Evolutionary conservation across 139 green algal genomes (phyloP).

Genomic region (Mesostigma viride): DNA sequence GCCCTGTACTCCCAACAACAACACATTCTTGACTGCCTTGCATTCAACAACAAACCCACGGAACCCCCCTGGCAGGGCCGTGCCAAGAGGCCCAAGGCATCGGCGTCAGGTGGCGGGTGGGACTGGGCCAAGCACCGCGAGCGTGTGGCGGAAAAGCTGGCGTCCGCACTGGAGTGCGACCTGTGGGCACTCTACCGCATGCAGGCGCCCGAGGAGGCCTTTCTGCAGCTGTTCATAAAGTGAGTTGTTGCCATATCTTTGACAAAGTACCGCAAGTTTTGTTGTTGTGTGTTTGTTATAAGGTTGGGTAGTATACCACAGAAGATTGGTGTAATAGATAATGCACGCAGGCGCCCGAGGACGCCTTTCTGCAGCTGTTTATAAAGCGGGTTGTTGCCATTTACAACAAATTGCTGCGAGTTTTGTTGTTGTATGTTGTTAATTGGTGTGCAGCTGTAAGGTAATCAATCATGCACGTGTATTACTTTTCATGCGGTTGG

Average conservation of each 20-base stretch:
- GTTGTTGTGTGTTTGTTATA: not conserved
- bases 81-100: slow-evolving; percentile 35
- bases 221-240: slow-evolving; percentile 42
- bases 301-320: not conserved
- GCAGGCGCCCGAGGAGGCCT: slow-evolving; percentile 32
- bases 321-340: slow-evolving; percentile 18
- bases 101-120: slow-evolving; percentile 41
- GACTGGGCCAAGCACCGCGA: slow-evolving; percentile 44
- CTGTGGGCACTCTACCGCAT: slow-evolving; percentile 48
- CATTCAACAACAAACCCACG: no score
- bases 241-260: slow-evolving; percentile 9
- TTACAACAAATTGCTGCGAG: not conserved
- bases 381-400: slow-evolving; percentile 13
- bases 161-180: slow-evolving; percentile 40
- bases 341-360: slow-evolving; percentile 33
- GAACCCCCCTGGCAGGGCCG: no score
- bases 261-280: not conserved
- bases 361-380: slow-evolving; percentile 44
- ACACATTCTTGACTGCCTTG: no score
- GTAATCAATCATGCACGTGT: slow-evolving; percentile 32
- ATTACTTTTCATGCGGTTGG: not conserved
- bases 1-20: no score
- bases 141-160: slow-evolving; percentile 37
- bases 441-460: not conserved
- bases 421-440: not conserved